Conservation (phyloP, 495 filamentous ascomycete genomes). For the Penicillium lagena region DNA sequence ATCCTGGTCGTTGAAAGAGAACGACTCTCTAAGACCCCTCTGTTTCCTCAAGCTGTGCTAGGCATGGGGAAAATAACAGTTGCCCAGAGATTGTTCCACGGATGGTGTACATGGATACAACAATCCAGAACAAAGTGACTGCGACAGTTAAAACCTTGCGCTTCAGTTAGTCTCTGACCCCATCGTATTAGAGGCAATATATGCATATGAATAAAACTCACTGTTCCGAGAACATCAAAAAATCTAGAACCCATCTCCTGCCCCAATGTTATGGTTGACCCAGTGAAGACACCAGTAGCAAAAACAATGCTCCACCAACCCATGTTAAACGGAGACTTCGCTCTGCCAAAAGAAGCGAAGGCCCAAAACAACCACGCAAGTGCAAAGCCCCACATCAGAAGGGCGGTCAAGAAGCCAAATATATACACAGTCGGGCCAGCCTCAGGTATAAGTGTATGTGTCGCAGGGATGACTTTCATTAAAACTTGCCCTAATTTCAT, state of each 20-base stretch:
- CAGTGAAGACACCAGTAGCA: conserved; percentile 42
- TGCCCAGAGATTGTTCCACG: no score
- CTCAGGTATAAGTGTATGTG: conserved; percentile 2
- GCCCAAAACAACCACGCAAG: conserved; percentile 38
- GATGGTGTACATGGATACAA: no score
- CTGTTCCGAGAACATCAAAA: conserved; percentile 38
- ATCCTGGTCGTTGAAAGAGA: no score
- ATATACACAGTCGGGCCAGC: conserved; percentile 29
- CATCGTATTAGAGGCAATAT: neutral
- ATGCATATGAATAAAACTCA: conserved; percentile 1
- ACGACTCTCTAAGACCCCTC: no score
- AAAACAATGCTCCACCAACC: conserved; percentile 56
- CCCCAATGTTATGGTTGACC: conserved; percentile 32
- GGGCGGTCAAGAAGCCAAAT: conserved; percentile 27
- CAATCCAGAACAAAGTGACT: conserved; percentile 3
- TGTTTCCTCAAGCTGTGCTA: no score
- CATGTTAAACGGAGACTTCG: conserved; percentile 49
- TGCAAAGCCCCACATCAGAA: conserved; percentile 38
- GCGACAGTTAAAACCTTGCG: conserved; percentile 6
- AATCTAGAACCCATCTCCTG: conserved; percentile 36
- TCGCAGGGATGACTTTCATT: conserved; percentile 15
- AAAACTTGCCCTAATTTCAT: conserved; percentile 30
- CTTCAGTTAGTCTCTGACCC: neutral
- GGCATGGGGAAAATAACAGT: no score
- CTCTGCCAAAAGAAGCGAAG: conserved; percentile 20